Evolutionary conservation across 2,329 filamentous ascomycete species (phyloP).

Genomic region (Fusarium hostae): DNA sequence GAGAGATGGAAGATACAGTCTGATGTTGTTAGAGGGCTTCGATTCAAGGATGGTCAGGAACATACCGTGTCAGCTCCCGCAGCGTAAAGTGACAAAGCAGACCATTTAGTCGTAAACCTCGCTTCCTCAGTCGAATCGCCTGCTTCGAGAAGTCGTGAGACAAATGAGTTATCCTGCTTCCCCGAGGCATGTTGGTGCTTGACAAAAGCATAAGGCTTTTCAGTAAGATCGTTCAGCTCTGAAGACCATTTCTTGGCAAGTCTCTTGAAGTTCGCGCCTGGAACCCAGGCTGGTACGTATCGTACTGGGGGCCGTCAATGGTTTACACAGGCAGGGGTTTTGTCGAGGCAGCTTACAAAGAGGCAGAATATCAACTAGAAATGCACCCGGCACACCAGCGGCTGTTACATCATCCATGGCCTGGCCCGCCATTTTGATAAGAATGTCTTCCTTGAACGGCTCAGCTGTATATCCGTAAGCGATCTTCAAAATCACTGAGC

Average conservation of each 20-base stretch:
- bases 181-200: slow-evolving; percentile 21
- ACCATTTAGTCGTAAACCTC: slow-evolving; percentile 32
- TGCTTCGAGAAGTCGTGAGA: slow-evolving; percentile 7
- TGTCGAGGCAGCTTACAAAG: slow-evolving; percentile 10
- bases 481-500: slow-evolving; percentile 33
- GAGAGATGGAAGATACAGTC: slow-evolving; percentile 31
- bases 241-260: slow-evolving; percentile 16
- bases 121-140: slow-evolving; percentile 21
- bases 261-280: slow-evolving; percentile 24
- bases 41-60: too few species aligned
- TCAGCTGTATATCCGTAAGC: slow-evolving; percentile 37
- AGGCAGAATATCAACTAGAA: slow-evolving; percentile 34
- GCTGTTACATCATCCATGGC: slow-evolving; percentile 29
- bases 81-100: slow-evolving; percentile 33
- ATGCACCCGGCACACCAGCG: slow-evolving; percentile 25
- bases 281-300: slow-evolving; percentile 32
- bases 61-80: slow-evolving; percentile 37
- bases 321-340: neutral
- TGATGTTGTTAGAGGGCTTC: neutral
- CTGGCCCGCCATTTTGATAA: slow-evolving; percentile 30
- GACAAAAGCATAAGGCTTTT: slow-evolving; percentile 33
- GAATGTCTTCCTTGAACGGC: slow-evolving; percentile 20
- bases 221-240: slow-evolving; percentile 3
- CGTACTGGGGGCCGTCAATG: slow-evolving; percentile 3
- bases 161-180: slow-evolving; percentile 20